phyloP scores from a whole-genome alignment of 805 yeast species.

The Ogataea allantospora region DNA sequence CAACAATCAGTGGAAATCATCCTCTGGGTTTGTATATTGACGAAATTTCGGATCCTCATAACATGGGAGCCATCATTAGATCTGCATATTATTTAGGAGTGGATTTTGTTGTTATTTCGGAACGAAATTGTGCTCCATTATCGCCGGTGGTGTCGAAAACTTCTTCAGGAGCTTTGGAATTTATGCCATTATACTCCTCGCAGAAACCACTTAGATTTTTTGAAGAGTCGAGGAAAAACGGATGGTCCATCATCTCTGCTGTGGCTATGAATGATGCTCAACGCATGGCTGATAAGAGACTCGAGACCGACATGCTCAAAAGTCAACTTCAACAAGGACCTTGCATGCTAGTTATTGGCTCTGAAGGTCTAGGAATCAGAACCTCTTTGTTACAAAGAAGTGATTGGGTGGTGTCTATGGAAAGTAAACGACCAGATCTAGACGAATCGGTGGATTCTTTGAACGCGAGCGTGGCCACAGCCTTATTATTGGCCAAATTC shows the following conservation, averaged over 20 bases:
- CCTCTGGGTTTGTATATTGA: conserved; percentile 79
- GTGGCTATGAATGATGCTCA: conserved; percentile 36
- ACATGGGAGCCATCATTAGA: conserved; percentile 78
- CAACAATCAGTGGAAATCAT: conserved; percentile 25
- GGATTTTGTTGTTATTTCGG: conserved; percentile 71
- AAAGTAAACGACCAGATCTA: conserved; percentile 23
- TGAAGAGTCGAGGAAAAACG: conserved; percentile 49
- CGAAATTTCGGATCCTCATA: conserved; percentile 83
- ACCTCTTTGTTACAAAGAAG: conserved; percentile 59
- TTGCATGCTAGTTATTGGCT: conserved; percentile 71
- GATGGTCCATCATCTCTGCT: conserved; percentile 74
- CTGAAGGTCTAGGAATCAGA: conserved; percentile 83
- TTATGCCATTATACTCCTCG: conserved; percentile 57
- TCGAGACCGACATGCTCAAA: conserved; percentile 44
- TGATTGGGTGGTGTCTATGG: conserved; percentile 47
- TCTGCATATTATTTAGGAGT: conserved; percentile 81
- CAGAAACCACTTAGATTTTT: conserved; percentile 63
- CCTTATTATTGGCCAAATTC: conserved; percentile 48
- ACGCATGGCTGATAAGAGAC: conserved; percentile 27
- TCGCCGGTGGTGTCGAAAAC: conserved; percentile 80
- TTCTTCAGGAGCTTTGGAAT: conserved; percentile 82
- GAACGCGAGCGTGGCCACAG: conserved; percentile 89
- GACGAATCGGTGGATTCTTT: conserved; percentile 63
- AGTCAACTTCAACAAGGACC: conserved; percentile 51
- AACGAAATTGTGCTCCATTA: conserved; percentile 67